phyloP scores from a whole-genome alignment of 2,329 filamentous ascomycete species.

The Pseudogymnoascus sp. region DNA sequence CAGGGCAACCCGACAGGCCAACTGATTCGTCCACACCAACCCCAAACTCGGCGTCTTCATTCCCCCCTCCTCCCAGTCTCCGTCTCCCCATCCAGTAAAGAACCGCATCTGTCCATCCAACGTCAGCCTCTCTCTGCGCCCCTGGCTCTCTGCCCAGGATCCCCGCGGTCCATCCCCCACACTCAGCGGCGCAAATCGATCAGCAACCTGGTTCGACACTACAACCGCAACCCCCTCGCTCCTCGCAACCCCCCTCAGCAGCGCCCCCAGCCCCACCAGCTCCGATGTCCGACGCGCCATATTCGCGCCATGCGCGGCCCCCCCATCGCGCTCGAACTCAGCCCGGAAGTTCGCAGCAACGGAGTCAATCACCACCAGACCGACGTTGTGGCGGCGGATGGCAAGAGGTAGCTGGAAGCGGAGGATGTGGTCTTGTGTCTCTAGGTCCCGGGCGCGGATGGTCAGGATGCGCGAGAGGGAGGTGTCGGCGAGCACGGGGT shows the following conservation, averaged over 20 bases:
- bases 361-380: slow-evolving; percentile 80
- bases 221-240: slow-evolving; percentile 73
- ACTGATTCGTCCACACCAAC: slow-evolving; percentile 84
- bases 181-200: slow-evolving; percentile 54
- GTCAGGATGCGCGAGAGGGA: slow-evolving; percentile 32
- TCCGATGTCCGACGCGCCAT: slow-evolving; percentile 72
- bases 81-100: slow-evolving; percentile 92
- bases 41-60: slow-evolving; percentile 82
- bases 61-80: slow-evolving; percentile 37
- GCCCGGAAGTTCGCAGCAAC: slow-evolving; percentile 93
- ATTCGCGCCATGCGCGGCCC: slow-evolving; percentile 33
- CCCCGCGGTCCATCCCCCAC: slow-evolving; percentile 22
- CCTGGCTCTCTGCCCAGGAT: slow-evolving; percentile 30
- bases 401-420: slow-evolving; percentile 86
- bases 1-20: slow-evolving; percentile 72
- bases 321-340: slow-evolving; percentile 62
- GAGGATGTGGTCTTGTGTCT: slow-evolving; percentile 91
- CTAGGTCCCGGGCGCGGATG: slow-evolving; percentile 51
- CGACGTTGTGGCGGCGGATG: slow-evolving; percentile 65
- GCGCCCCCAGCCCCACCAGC: slow-evolving; percentile 65
- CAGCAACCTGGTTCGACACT: slow-evolving; percentile 90
- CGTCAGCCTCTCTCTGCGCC: slow-evolving; percentile 43
- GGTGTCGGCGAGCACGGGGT: slow-evolving; percentile 46
- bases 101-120: slow-evolving; percentile 84
- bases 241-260: slow-evolving; percentile 68